Percentiles rank a stretch among this genome's conserved stretches.
Evolutionary conservation across 441 rosid genomes (phyloP).

Genomic region (Adansonia gregorii): DNA sequence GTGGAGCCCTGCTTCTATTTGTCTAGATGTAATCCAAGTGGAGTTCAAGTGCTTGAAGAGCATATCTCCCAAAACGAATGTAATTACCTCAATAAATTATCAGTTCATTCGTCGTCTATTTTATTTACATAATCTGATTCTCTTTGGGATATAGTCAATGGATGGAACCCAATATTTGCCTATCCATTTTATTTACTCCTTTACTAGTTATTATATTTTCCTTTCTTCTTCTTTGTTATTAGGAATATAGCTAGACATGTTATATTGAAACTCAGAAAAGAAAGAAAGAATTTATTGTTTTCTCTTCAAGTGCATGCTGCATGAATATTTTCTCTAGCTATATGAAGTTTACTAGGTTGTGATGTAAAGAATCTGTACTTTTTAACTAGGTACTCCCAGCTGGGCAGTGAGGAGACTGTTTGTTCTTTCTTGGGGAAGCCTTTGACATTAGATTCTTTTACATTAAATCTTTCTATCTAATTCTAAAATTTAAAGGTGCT

Average conservation of each 20-base stretch:
- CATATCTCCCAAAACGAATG: not conserved
- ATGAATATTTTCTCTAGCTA: not conserved
- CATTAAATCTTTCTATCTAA: not conserved
- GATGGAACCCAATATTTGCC: not conserved
- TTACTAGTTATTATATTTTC: not conserved
- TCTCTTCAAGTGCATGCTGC: not conserved
- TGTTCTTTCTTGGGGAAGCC: not conserved
- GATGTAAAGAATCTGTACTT: not conserved
- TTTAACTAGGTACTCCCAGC: not conserved
- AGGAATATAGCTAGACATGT: not conserved
- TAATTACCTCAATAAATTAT: not conserved
- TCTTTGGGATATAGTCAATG: not conserved
- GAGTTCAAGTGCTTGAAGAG: not conserved
- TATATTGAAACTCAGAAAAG: not conserved
- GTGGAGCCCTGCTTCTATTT: not conserved
- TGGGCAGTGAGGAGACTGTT: not conserved
- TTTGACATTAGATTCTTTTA: not conserved
- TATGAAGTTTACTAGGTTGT: not conserved
- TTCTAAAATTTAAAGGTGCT: not conserved
- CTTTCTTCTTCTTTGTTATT: not conserved
- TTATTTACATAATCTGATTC: constrained; percentile 2
- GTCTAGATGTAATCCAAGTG: not conserved
- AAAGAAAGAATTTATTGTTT: not conserved
- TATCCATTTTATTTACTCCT: not conserved
- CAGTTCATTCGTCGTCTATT: not conserved